Evolutionary conservation across 257 asterid species (phyloP).

Genomic region (Catharanthus roseus): DNA sequence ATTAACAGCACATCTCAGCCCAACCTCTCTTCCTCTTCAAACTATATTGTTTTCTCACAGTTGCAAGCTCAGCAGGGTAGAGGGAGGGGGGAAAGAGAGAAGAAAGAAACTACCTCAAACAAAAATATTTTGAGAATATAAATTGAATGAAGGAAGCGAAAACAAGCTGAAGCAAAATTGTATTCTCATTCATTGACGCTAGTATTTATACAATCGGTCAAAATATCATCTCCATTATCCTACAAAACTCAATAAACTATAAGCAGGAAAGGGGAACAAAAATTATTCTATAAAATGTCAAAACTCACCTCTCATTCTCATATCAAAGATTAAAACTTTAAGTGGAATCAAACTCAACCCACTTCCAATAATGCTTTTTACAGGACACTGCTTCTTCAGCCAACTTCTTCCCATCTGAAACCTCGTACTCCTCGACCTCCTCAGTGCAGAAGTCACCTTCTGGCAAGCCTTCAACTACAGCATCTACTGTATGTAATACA

Average conservation of each 20-base stretch:
- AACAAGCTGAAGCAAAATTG: background rate
- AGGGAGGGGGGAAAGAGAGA: no score
- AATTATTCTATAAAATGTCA: slow-evolving; percentile 24
- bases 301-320: slow-evolving; percentile 37
- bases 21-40: background rate
- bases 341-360: slow-evolving; percentile 59
- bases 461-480: slow-evolving; percentile 74
- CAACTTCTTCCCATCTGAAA: slow-evolving; percentile 27
- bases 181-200: background rate
- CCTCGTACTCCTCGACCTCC: slow-evolving; percentile 65
- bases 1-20: background rate
- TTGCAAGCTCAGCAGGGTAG: background rate
- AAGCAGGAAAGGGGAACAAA: slow-evolving; percentile 5
- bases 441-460: slow-evolving; percentile 77
- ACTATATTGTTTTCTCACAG: background rate
- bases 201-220: background rate
- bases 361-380: slow-evolving; percentile 87
- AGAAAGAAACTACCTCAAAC: background rate
- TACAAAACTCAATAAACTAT: background rate
- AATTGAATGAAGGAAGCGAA: background rate
- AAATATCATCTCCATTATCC: background rate
- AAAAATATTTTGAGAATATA: background rate
- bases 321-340: slow-evolving; percentile 34
- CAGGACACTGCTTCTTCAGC: slow-evolving; percentile 73
- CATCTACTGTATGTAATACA: slow-evolving; percentile 75